Evolutionary conservation across 352 stramenopile genomes (phyloP).

Genomic region (Globisporangium parvum): DNA sequence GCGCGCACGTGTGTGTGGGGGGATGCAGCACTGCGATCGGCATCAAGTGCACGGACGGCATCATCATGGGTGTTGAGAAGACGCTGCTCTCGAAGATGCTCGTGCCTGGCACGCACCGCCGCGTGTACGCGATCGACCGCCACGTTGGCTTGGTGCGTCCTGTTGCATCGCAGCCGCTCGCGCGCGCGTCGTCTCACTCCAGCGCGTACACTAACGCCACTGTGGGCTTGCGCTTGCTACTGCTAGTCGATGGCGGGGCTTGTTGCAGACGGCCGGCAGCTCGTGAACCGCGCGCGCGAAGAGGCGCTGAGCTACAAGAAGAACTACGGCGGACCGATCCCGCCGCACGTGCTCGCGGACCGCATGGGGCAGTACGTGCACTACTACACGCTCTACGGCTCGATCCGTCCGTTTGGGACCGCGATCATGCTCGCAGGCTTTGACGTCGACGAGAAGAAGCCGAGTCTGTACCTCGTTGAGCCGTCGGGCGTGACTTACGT

Average conservation of each 20-base stretch:
- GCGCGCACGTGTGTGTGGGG: neutral
- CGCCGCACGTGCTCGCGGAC: constrained; percentile 91
- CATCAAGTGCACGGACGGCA: constrained; percentile 96
- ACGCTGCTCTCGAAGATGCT: constrained; percentile 92
- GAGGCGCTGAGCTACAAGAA: constrained; percentile 95
- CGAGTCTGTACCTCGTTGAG: constrained; percentile 90
- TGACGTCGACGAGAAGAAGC: constrained; percentile 90
- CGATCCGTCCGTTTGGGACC: constrained; percentile 95
- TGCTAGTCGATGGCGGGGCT: constrained; percentile 91
- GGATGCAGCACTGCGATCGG: constrained; percentile 90
- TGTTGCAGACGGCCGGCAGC: constrained; percentile 92
- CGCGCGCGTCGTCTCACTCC: neutral
- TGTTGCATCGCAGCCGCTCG: no score
- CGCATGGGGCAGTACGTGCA: constrained; percentile 96
- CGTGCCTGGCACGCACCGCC: constrained; percentile 83
- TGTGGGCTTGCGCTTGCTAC: neutral
- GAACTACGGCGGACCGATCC: constrained; percentile 93
- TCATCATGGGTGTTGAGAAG: constrained; percentile 98
- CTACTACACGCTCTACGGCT: constrained; percentile 98
- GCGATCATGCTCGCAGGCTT: constrained; percentile 95
- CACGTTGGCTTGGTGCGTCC: constrained; percentile 82
- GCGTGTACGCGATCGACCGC: constrained; percentile 87
- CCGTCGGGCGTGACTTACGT: constrained; percentile 89
- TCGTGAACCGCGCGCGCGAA: constrained; percentile 94
- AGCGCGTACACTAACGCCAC: neutral